A percentile compares a stretch with the other conserved stretches of the same genome.
These are phyloP conservation scores for Pichia sp. DNA, from an alignment of 1,139 yeast species.

Conservation along the genomic window DNA sequence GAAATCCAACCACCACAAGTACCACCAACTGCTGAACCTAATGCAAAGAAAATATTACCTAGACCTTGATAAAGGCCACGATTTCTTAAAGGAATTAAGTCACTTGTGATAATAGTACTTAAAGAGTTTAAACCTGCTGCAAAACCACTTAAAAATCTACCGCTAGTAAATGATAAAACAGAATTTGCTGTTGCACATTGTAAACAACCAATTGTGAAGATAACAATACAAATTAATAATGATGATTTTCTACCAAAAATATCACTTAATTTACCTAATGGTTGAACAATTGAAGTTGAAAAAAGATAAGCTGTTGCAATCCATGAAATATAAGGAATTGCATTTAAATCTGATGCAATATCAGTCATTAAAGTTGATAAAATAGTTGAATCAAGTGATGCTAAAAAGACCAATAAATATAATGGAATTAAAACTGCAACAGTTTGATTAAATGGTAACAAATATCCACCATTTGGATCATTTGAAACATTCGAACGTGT, in stretches of 20 bases:
- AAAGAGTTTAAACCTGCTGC: conserved; percentile 60
- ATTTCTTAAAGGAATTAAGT: conserved; percentile 49
- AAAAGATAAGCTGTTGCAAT: conserved; percentile 55
- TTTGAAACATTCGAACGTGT: background rate
- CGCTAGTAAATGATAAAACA: conserved; percentile 46
- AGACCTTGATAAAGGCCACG: conserved; percentile 59
- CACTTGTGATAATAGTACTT: conserved; percentile 50
- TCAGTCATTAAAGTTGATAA: conserved; percentile 59
- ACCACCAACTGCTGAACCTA: conserved; percentile 71
- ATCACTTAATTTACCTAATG: conserved; percentile 80
- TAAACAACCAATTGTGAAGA: conserved; percentile 50
- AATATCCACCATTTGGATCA: conserved; percentile 19
- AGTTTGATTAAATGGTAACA: conserved; percentile 26
- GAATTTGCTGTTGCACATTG: conserved; percentile 43
- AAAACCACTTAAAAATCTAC: conserved; percentile 54
- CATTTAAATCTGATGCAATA: conserved; percentile 57
- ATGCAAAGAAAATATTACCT: conserved; percentile 58
- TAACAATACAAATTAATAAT: conserved; percentile 41
- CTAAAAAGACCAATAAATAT: conserved; percentile 36
- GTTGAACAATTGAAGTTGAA: conserved; percentile 64
- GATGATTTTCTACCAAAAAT: conserved; percentile 70
- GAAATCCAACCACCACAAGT: conserved; percentile 65
- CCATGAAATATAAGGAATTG: conserved; percentile 49
- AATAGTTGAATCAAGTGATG: conserved; percentile 59
- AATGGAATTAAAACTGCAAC: conserved; percentile 24